Percentiles rank a stretch among this genome's conserved stretches.
phyloP scores from a whole-genome alignment of 352 stramenopile genomes.

The Lagenidium sp. region DNA sequence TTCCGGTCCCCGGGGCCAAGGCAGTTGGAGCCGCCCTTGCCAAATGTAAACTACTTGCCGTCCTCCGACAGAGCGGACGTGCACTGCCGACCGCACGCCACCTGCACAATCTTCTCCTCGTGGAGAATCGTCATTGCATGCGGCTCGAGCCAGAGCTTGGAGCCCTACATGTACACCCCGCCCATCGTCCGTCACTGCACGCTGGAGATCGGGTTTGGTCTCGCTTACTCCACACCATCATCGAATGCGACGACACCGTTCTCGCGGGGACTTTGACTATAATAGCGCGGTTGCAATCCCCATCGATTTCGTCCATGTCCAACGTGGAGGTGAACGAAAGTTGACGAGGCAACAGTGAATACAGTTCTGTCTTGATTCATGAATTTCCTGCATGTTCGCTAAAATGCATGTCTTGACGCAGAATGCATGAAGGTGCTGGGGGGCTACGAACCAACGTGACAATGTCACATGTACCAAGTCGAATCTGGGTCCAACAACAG shows the following conservation, averaged over 20 bases:
- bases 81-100: conserved; percentile 81
- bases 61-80: conserved; percentile 67
- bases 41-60: conserved; percentile 83
- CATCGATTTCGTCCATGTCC: too few relatives aligned
- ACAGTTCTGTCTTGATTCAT: too few relatives aligned
- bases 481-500: too few relatives aligned
- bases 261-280: too few relatives aligned
- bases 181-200: conserved; percentile 72
- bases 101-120: conserved; percentile 61
- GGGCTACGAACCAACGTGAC: too few relatives aligned
- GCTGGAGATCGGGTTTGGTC: conserved; percentile 83
- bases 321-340: too few relatives aligned
- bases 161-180: conserved; percentile 79
- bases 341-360: too few relatives aligned
- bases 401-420: too few relatives aligned
- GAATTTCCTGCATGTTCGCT: too few relatives aligned
- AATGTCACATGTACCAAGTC: too few relatives aligned
- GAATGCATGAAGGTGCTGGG: too few relatives aligned
- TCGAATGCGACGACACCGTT: conserved; percentile 68
- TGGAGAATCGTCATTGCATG: conserved; percentile 79
- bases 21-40: conserved; percentile 81
- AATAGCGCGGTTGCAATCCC: too few relatives aligned
- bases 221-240: conserved; percentile 82
- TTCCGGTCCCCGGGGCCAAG: conserved; percentile 85
- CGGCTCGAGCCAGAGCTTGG: conserved; percentile 91